Evolutionary conservation across 805 yeast species (phyloP).

Genomic region (Kurtzmaniella cleridarum): DNA sequence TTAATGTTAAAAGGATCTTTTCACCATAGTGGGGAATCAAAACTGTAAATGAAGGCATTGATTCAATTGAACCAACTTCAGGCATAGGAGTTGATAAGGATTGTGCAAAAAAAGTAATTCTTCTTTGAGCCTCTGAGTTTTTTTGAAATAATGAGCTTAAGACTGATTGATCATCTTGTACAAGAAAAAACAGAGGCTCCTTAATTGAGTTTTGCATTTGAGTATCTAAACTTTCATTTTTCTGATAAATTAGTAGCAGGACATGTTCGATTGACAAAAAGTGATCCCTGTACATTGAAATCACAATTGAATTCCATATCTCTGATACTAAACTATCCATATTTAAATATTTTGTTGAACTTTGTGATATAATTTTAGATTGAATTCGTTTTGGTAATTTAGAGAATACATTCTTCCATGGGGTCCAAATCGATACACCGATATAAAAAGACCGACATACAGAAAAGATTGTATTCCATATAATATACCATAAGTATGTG

Average conservation of each 20-base stretch:
- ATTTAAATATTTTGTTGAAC: conserved; percentile 27
- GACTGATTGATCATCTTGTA: conserved; percentile 73
- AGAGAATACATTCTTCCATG: conserved; percentile 79
- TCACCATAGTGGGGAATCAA: conserved; percentile 95
- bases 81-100: conserved; percentile 83
- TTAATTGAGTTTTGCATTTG: conserved; percentile 41
- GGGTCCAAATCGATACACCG: conserved; percentile 83
- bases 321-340: conserved; percentile 59
- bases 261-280: conserved; percentile 69
- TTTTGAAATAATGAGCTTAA: conserved; percentile 52
- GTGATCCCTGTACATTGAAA: conserved; percentile 80
- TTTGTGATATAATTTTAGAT: conserved; percentile 57
- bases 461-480: conserved; percentile 73
- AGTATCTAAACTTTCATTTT: conserved; percentile 29
- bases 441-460: conserved; percentile 63
- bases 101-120: conserved; percentile 87
- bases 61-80: conserved; percentile 56
- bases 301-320: conserved; percentile 80
- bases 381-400: conserved; percentile 71
- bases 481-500: conserved; percentile 80
- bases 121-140: conserved; percentile 73
- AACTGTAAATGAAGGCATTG: conserved; percentile 82
- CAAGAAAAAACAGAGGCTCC: conserved; percentile 74
- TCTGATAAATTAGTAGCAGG: conserved; percentile 57
- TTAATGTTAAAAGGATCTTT: conserved; percentile 85